Conservation (phyloP, 1,284 basidiomycete genomes). For the Sphagnurus paluster region DNA sequence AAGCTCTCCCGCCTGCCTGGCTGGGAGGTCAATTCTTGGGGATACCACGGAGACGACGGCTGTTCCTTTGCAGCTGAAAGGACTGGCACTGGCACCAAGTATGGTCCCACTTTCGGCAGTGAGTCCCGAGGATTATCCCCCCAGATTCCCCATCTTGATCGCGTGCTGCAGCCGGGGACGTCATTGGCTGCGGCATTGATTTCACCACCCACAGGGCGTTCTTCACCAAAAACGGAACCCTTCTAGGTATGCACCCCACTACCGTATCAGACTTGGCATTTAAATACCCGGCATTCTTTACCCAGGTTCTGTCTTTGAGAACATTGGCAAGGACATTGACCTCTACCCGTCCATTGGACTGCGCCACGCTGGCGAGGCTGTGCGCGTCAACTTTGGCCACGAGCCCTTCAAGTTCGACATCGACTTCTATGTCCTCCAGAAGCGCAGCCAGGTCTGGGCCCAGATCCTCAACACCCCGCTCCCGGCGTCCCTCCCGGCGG, state of each 20-base stretch:
- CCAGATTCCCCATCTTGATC: constrained; percentile 8
- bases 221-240: constrained; percentile 86
- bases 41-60: constrained; percentile 94
- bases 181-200: constrained; percentile 89
- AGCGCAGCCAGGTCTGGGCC: constrained; percentile 61
- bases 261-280: constrained; percentile 1
- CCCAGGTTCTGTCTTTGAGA: constrained; percentile 69
- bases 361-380: constrained; percentile 69
- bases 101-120: constrained; percentile 78
- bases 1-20: constrained; percentile 80
- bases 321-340: constrained; percentile 62
- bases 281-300: constrained; percentile 13
- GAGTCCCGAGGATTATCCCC: constrained; percentile 26
- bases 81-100: constrained; percentile 70
- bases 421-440: constrained; percentile 73
- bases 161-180: constrained; percentile 65
- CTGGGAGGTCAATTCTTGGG: constrained; percentile 90
- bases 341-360: constrained; percentile 88
- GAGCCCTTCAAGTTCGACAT: constrained; percentile 88
- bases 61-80: constrained; percentile 75
- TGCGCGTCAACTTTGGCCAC: constrained; percentile 86
- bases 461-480: constrained; percentile 60
- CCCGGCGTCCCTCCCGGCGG: no score
- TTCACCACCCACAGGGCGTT: constrained; percentile 79
- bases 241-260: constrained; percentile 57